Conservation (phyloP, 106 monocot species). For the Iris macrosiphon region DNA sequence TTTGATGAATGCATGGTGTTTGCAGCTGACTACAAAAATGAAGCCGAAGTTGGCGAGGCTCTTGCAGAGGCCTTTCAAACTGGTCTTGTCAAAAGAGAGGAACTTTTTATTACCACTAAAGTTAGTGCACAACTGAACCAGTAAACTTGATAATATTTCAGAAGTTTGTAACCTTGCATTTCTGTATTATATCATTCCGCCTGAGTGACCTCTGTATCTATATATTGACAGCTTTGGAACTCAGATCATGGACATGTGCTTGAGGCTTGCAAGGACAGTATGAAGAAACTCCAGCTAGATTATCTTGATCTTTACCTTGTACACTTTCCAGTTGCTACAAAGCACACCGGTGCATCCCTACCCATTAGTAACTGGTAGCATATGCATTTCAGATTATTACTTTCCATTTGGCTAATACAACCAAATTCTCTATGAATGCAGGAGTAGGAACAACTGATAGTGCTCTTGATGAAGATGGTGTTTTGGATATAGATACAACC, state of each 20-base stretch:
- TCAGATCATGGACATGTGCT: conserved; percentile 95
- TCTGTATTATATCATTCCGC: not conserved
- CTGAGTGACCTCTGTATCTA: not conserved
- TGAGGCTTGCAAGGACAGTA: conserved; percentile 90
- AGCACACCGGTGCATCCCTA: conserved; percentile 57
- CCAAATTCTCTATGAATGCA: conserved; percentile 9
- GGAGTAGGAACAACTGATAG: conserved; percentile 82
- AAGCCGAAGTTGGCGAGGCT: conserved; percentile 90
- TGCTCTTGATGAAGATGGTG: conserved; percentile 81
- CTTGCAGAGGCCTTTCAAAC: conserved; percentile 75
- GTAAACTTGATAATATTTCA: not conserved
- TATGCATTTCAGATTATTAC: not conserved
- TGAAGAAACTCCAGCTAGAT: conserved; percentile 87
- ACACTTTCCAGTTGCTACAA: conserved; percentile 87
- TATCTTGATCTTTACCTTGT: conserved; percentile 96
- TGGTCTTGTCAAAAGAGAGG: conserved; percentile 84
- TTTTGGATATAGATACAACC: conserved; percentile 86
- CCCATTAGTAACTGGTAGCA: not conserved
- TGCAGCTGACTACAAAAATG: conserved; percentile 93
- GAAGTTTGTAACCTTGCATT: not conserved
- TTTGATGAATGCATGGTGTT: too few relatives aligned
- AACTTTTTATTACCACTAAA: conserved; percentile 93
- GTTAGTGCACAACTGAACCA: conserved; percentile 15
- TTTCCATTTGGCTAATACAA: not conserved
- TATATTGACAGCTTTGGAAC: conserved; percentile 74